Evolutionary conservation across 768 basidiomycete genomes (phyloP), one percentile per base, ranked within the genome.

Genomic region (Russula ochroleuca): DNA sequence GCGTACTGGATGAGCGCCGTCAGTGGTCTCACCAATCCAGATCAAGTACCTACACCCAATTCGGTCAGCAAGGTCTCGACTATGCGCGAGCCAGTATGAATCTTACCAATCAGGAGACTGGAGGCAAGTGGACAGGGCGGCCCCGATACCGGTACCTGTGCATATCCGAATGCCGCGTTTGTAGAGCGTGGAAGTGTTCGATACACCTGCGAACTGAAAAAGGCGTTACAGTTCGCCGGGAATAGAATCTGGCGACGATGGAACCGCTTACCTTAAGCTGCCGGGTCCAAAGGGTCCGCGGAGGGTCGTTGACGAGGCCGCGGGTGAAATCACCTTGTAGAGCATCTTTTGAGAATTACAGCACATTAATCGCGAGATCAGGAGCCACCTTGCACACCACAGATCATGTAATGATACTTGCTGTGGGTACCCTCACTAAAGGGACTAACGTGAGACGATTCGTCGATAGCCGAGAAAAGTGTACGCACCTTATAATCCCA

Each of bases 121-220:
- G 40, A 79, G 66, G 62, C 78, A 79, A 17, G 78, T 79, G 10
- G 78, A 78, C 15, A 79, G 71, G 4, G 76, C 76, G 37, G 78
- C 76, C 17, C 78, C 78, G 38, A 79, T 72, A 21, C 78, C 78
- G 1, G 78, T 79, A 14, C 78, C 78, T 0, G 78, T 79, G 69
- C 78, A 79, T 37, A 79, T 73, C 35, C 78, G 78, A 45, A 79
- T 72, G 23, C 78, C 78, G 17, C 78, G 73, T 62, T 73, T 77
- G 72, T 79, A 79, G 40, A 79, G 65, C 13, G 73, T 73, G 10
- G 78, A 79, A 15, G 78, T 78, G 62, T 79, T 75, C 10, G 77
- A 77, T 31, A 79, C 75, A 40, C 77, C 78, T 23, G 78, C 77
- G 40, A 78, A 77, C 76, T 35, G 10, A 35, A 35, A 8, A 35